These are phyloP conservation scores for Ascochyta clinopodiicola DNA, from an alignment of 2,329 filamentous ascomycete species.

Conservation along the genomic window DNA sequence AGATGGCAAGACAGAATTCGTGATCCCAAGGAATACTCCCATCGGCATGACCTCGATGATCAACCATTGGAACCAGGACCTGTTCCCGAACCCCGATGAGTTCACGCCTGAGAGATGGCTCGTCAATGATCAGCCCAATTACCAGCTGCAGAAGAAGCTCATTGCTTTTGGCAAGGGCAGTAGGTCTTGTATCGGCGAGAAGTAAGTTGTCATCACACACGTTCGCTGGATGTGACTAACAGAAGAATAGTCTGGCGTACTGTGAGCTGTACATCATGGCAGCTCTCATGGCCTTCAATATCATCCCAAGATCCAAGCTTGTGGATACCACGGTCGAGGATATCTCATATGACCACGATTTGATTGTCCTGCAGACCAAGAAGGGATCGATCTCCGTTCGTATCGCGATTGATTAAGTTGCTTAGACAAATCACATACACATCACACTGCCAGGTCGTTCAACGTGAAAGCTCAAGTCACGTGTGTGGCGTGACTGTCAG, in stretches of 20 bases:
- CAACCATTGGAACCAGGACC: slow-evolving; percentile 41
- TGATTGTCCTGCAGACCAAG: slow-evolving; percentile 34
- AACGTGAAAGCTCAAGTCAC: neutral
- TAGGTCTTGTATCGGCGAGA: slow-evolving; percentile 40
- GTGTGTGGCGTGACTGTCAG: neutral
- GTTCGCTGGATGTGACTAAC: neutral
- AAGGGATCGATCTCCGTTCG: slow-evolving; percentile 34
- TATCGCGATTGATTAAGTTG: slow-evolving; percentile 29
- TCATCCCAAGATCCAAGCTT: slow-evolving; percentile 31
- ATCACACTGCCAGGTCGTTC: neutral
- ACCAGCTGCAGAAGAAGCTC: slow-evolving; percentile 30
- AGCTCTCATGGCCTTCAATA: slow-evolving; percentile 27
- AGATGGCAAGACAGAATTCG: slow-evolving; percentile 28
- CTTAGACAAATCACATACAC: neutral
- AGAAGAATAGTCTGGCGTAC: slow-evolving; percentile 24
- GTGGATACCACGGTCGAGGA: slow-evolving; percentile 34
- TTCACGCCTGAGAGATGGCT: slow-evolving; percentile 48
- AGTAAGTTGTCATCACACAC: slow-evolving; percentile 23
- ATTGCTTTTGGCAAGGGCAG: slow-evolving; percentile 39
- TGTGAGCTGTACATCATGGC: slow-evolving; percentile 36
- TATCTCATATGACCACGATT: slow-evolving; percentile 34
- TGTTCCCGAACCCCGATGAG: slow-evolving; percentile 39
- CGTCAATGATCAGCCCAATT: slow-evolving; percentile 26
- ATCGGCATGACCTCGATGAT: slow-evolving; percentile 40
- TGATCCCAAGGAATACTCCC: slow-evolving; percentile 35